phyloP scores from a whole-genome alignment of 768 basidiomycete species.

The Galerina sulciceps region DNA sequence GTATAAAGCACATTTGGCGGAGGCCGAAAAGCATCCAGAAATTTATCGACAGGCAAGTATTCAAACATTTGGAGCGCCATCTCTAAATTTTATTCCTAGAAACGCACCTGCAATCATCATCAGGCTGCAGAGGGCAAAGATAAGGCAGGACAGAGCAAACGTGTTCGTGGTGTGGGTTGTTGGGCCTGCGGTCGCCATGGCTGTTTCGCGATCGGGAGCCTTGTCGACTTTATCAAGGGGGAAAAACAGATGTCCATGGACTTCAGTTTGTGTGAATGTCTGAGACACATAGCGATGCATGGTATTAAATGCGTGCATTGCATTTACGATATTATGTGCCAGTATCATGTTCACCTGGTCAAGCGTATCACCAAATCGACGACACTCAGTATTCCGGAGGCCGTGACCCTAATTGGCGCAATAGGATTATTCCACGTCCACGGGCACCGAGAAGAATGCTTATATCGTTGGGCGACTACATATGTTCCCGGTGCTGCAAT shows the following conservation, averaged over 20 bases:
- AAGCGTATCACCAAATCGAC: not conserved
- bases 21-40: not conserved
- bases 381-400: not conserved
- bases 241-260: constrained; percentile 31
- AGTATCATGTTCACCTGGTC: constrained; percentile 12
- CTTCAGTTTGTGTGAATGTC: constrained; percentile 19
- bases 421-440: constrained; percentile 35
- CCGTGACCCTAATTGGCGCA: constrained; percentile 9
- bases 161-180: constrained; percentile 17
- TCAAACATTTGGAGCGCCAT: too few relatives aligned
- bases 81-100: not conserved
- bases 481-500: constrained; percentile 32
- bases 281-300: constrained; percentile 6
- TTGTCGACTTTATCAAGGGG: constrained; percentile 29
- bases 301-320: not conserved
- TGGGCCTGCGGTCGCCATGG: constrained; percentile 24
- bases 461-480: constrained; percentile 24
- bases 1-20: constrained; percentile 27
- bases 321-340: constrained; percentile 25
- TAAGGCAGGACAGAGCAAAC: not conserved
- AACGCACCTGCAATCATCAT: not conserved
- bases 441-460: constrained; percentile 29
- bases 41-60: too few relatives aligned
- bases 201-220: constrained; percentile 16
- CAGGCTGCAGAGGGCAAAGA: not conserved